Base-by-base conservation (phyloP, 306 rosid genomes). In the Adenanthera pavonina region DNA sequence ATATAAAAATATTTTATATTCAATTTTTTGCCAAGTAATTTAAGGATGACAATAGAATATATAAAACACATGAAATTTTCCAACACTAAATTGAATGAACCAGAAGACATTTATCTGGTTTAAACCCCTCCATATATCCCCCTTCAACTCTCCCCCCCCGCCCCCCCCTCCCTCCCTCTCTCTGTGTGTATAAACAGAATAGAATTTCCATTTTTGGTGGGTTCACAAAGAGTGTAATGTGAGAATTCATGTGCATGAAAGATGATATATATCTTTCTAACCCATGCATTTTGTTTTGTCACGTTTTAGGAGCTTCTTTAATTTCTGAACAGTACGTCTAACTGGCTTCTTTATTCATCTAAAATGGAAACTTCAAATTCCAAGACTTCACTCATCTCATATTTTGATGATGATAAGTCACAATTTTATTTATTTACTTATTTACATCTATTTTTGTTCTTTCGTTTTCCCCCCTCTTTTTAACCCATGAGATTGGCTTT, bases 361-460 rank as follows among this genome's bases (percentile, higher is more conserved):
- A 69, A 57, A 81, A 43, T 78, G 70, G 85, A 72, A 80, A 81
- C 69, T 74, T 72, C 83, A 83, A 81, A 81, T 82, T 74, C 77
- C 83, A 74, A 85, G 60, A 82, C 72, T 66, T 67, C 25, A 15
- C 13, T 66, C 10, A 73, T 78, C 83, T 66, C 81, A 74, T 72
- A 79, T 70, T 83, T 89, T 43, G n/a, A 20, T 65, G 61, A 20
- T 59, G 61, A 76, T 69, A 61, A 72, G 43, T 33, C 61, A 52
- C 36, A 9, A 48, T 80, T 81, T 74, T 35, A 44, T 56, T 73
- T 38, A n/a, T 38, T 40, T n/a, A 7, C 13, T 33, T 61, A n/a
- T 61, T 36, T 12, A 34, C 33, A 25, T 25, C 30, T 25, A 1
- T 8, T 33, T 61, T 61, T 12, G 60, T 54, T 54, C 62, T 2